Evolutionary conservation across 2,329 filamentous ascomycete species (phyloP).

Genomic region (Aureobasidium pullulans): DNA sequence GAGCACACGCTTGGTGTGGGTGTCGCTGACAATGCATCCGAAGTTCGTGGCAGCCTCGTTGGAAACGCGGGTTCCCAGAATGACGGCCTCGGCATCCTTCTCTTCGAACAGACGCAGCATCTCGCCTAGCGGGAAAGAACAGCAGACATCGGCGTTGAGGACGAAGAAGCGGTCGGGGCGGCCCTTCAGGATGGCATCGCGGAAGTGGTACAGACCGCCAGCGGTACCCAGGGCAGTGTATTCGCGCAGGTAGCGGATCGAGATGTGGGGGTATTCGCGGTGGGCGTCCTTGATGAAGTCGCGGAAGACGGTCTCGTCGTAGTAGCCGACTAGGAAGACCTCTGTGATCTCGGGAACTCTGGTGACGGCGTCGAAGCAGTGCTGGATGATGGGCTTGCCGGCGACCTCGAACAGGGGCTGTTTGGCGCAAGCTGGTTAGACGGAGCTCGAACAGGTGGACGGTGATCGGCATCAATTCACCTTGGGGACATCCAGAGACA

Average conservation of each 20-base stretch:
- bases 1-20: conserved; percentile 87
- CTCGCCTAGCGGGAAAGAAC: conserved; percentile 89
- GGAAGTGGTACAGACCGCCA: conserved; percentile 96
- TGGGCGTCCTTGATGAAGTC: conserved; percentile 94
- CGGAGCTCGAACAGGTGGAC: background rate
- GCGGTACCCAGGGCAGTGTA: conserved; percentile 95
- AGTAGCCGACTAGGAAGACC: conserved; percentile 97
- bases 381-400: conserved; percentile 96
- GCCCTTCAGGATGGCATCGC: conserved; percentile 95
- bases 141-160: conserved; percentile 96
- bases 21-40: conserved; percentile 92
- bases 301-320: conserved; percentile 92
- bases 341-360: conserved; percentile 90
- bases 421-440: conserved; percentile 11
- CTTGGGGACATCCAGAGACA: conserved; percentile 94
- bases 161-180: conserved; percentile 93
- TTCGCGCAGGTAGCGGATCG: conserved; percentile 92
- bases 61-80: conserved; percentile 83
- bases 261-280: conserved; percentile 76
- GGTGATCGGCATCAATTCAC: conserved; percentile 38
- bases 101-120: conserved; percentile 94
- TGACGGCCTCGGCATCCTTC: conserved; percentile 92
- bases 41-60: conserved; percentile 94
- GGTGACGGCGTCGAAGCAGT: conserved; percentile 86
- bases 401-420: conserved; percentile 97